A percentile compares a stretch with the other conserved stretches of the same genome.
phyloP scores from a whole-genome alignment of 805 yeast genomes.

The Scheffersomyces lignosus region DNA sequence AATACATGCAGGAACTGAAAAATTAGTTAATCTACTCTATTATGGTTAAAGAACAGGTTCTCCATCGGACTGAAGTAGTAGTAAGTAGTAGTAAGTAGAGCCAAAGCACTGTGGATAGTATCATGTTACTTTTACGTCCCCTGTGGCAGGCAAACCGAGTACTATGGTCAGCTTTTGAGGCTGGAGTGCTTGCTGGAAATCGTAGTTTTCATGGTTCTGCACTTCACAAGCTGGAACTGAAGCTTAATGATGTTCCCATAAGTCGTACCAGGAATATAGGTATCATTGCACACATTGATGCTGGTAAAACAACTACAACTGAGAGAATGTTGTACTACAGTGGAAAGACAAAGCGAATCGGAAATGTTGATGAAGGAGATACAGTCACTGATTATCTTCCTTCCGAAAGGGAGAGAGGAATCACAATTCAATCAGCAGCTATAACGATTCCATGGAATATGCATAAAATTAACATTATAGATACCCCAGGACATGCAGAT shows the following conservation, averaged over 20 bases:
- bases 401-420: slow-evolving; percentile 89
- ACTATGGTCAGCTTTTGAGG: no score
- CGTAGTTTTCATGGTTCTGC: not conserved
- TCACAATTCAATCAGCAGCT: slow-evolving; percentile 96
- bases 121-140: no score
- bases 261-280: slow-evolving; percentile 78
- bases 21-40: no score
- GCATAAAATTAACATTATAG: slow-evolving; percentile 80
- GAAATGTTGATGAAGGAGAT: slow-evolving; percentile 95
- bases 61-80: no score
- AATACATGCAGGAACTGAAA: no score
- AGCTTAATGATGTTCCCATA: slow-evolving; percentile 28
- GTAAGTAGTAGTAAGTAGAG: no score
- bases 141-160: no score
- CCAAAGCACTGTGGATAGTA: no score
- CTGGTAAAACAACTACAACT: slow-evolving; percentile 97
- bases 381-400: slow-evolving; percentile 92
- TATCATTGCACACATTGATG: slow-evolving; percentile 98
- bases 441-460: slow-evolving; percentile 85
- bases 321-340: slow-evolving; percentile 91
- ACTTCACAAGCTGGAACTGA: slow-evolving; percentile 4
- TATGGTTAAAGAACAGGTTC: no score
- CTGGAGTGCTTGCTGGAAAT: no score
- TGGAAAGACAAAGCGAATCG: slow-evolving; percentile 77
- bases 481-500: slow-evolving; percentile 98